phyloP scores from a whole-genome alignment of 2,329 filamentous ascomycete species.

The Xylariaceae sp. region DNA sequence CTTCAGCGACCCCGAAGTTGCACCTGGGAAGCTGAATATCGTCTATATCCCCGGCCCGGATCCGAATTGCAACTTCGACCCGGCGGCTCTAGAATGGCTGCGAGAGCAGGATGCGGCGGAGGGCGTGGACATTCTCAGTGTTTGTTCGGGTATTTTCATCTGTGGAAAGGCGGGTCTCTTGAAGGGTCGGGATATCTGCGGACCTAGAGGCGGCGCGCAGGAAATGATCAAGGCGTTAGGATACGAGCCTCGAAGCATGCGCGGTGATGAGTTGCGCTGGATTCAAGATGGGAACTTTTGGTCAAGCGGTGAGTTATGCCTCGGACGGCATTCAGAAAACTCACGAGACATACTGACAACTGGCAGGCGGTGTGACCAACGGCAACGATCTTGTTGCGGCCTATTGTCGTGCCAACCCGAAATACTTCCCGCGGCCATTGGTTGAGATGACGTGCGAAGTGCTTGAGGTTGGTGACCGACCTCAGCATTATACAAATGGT shows the following conservation, averaged over 20 bases:
- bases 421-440: conserved; percentile 40
- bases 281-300: conserved; percentile 51
- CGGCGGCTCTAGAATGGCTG: conserved; percentile 41
- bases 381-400: conserved; percentile 53
- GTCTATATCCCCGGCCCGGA: conserved; percentile 49
- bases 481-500: conserved; percentile 40
- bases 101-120: conserved; percentile 35
- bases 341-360: conserved; percentile 2
- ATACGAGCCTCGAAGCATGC: conserved; percentile 36
- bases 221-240: conserved; percentile 35
- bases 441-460: conserved; percentile 42
- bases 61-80: conserved; percentile 25
- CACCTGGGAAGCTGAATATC: conserved; percentile 48
- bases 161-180: conserved; percentile 47
- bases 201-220: conserved; percentile 43
- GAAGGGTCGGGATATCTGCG: conserved; percentile 43
- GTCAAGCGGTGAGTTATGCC: conserved; percentile 44
- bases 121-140: conserved; percentile 45
- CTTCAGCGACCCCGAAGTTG: conserved; percentile 42
- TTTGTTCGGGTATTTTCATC: conserved; percentile 49
- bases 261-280: conserved; percentile 48
- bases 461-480: conserved; percentile 47
- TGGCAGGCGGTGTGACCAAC: conserved; percentile 50
- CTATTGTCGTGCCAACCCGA: conserved; percentile 42
- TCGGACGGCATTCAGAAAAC: neutral